A percentile compares a stretch with the other conserved stretches of the same genome.
These are phyloP conservation scores for Pseudocohnilembus persalinus DNA, from an alignment of 169 alveolate species.

Conservation along the genomic window DNA sequence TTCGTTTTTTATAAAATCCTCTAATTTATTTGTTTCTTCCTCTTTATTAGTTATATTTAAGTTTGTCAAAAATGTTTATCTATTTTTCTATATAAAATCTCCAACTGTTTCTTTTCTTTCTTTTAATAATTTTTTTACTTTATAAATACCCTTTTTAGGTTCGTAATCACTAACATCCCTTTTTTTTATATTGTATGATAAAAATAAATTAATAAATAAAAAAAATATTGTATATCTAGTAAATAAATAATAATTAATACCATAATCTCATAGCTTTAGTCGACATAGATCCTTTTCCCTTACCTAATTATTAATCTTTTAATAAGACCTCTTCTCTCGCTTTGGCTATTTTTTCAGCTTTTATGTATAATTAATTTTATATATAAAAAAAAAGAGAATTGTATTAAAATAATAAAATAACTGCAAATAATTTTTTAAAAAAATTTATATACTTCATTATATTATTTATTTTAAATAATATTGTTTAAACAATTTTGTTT, in stretches of 20 bases:
- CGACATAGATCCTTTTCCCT: not conserved
- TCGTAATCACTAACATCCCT: conserved; percentile 26
- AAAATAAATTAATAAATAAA: too few species aligned
- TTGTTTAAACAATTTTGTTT: not conserved
- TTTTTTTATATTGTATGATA: too few species aligned
- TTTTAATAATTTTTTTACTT: conserved; percentile 29
- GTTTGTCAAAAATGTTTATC: conserved; percentile 36
- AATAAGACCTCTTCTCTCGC: conserved; percentile 27
- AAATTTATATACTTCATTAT: too few species aligned
- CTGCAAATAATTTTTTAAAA: too few species aligned
- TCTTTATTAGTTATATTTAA: conserved; percentile 31
- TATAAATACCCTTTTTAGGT: conserved; percentile 24
- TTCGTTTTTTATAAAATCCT: conserved; percentile 45
- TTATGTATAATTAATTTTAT: not conserved
- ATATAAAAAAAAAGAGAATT: too few species aligned
- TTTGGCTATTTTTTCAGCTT: conserved; percentile 32
- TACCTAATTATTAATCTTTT: conserved; percentile 20
- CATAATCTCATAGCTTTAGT: conserved; percentile 5
- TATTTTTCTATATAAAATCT: conserved; percentile 40
- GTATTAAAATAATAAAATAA: too few species aligned
- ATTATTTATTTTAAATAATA: not conserved
- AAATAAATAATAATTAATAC: not conserved
- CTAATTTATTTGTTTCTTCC: conserved; percentile 36
- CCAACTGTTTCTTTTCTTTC: conserved; percentile 45
- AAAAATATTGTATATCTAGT: too few species aligned